These are phyloP conservation scores for Chaetomium strumarium DNA, from an alignment of 2,329 filamentous ascomycete species.

Conservation along the genomic window DNA sequence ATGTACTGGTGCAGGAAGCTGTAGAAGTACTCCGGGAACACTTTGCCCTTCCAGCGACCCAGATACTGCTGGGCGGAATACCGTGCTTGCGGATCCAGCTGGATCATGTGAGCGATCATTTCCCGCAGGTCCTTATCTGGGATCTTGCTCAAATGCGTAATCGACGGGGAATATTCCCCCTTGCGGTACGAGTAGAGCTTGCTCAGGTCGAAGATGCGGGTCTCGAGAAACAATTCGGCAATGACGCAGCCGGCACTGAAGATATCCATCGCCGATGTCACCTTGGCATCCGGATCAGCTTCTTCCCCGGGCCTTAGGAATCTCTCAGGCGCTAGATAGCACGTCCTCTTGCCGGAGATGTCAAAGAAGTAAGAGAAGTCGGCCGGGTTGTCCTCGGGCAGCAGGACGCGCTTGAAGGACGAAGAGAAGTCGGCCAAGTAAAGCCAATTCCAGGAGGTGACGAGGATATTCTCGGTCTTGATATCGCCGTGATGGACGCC, in stretches of 20 bases:
- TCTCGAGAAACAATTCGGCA: slow-evolving; percentile 89
- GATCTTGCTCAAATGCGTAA: slow-evolving; percentile 76
- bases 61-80: slow-evolving; percentile 93
- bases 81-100: slow-evolving; percentile 82
- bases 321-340: slow-evolving; percentile 90
- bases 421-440: slow-evolving; percentile 97
- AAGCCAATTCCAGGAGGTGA: slow-evolving; percentile 99
- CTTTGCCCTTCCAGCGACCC: slow-evolving; percentile 83
- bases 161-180: slow-evolving; percentile 84
- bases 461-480: slow-evolving; percentile 94
- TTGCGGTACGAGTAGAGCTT: slow-evolving; percentile 92
- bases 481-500: slow-evolving; percentile 96
- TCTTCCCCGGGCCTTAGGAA: slow-evolving; percentile 70
- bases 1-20: slow-evolving; percentile 97
- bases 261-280: slow-evolving; percentile 94
- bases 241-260: slow-evolving; percentile 97
- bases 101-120: slow-evolving; percentile 93
- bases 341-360: slow-evolving; percentile 82
- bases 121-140: slow-evolving; percentile 81
- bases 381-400: slow-evolving; percentile 93
- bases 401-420: slow-evolving; percentile 85
- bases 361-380: slow-evolving; percentile 99
- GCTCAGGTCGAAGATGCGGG: slow-evolving; percentile 94
- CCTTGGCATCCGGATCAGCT: slow-evolving; percentile 52
- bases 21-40: slow-evolving; percentile 96